Evolutionary conservation across 306 rosid species (phyloP), one percentile per base, ranked within the genome.

Genomic region (Fagus crenata): DNA sequence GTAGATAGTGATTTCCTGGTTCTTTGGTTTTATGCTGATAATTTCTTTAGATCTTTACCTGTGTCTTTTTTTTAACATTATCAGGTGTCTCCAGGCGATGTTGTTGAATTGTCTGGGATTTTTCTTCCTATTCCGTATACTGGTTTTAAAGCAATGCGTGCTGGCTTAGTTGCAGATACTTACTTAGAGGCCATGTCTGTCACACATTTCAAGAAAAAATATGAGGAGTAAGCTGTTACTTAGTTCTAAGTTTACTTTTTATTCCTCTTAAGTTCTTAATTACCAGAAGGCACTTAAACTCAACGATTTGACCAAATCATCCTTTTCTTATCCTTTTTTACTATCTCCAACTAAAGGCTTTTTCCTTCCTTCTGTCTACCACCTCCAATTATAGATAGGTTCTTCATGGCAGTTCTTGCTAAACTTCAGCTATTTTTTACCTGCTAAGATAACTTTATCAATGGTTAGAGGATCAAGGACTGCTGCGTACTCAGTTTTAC

Each of bases 131-230:
- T 92, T 75, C 97, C 98, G 49, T 95, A 92, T 67, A 78, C 87
- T 82, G 99, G 99, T 71, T 95, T 69, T 78, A 89, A 96, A 86
- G 99, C 99, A 83, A 90, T 95, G 99, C 97, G 96, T 15, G 99
- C 98, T 22, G 98, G 99, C 77, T 82, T 95, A 68, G 97, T 95
- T 84, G 98, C 99, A 54, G 99, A 95, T 76, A 95, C 99, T 43
- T 95, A 87, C 90, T 82, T 95, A 86, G 99, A 95, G 83, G 96
- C 96, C 86, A 95, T 92, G 99, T 95, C 99, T 75, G 86, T 95
- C 46, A 81, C 86, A 67, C 99, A 95, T 86, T 89, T 88, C 82
- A 95, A 95, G 96, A 95, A 91, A 85, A 88, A 87, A 95, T 95
- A 95, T 72, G 98, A 95, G 84, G 99, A 95, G 99, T 92, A 84